Evolutionary conservation across 2,329 filamentous ascomycete genomes (phyloP).

Genomic region (Hypoxylon sp.): DNA sequence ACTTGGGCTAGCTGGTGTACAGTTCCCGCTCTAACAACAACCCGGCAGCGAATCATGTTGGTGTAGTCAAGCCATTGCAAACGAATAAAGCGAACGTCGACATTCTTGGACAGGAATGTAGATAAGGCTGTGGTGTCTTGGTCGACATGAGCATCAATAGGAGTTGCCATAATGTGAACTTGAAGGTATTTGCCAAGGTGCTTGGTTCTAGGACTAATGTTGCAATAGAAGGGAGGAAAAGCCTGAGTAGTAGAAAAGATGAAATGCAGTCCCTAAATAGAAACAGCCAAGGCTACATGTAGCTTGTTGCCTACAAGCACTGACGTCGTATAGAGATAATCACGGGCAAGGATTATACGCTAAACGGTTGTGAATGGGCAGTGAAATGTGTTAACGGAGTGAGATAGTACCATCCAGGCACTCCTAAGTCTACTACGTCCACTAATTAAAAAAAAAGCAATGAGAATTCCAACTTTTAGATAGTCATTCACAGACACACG

Average conservation of each 20-base stretch:
- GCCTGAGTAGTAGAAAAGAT: background rate
- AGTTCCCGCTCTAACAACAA: background rate
- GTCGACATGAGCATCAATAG: background rate
- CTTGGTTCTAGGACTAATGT: background rate
- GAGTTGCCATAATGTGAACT: background rate
- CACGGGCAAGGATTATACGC: background rate
- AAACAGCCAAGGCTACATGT: background rate
- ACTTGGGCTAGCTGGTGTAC: background rate
- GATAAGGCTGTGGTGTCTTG: background rate
- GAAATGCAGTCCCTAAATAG: background rate
- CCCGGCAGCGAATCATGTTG: background rate
- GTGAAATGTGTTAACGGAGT: background rate
- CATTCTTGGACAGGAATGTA: background rate
- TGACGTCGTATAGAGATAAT: background rate
- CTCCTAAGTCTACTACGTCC: no score
- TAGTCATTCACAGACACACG: background rate
- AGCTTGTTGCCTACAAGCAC: background rate
- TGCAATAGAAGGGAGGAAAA: background rate
- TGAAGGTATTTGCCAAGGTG: background rate
- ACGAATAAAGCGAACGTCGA: background rate
- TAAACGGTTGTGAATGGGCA: background rate
- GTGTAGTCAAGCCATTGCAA: background rate
- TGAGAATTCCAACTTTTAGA: background rate
- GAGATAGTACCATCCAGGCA: background rate
- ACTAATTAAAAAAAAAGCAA: background rate